Percentiles rank a stretch among this genome's conserved stretches.
Evolutionary conservation across 148 eudicot genomes (phyloP).

Genomic region (Cornus florida): DNA sequence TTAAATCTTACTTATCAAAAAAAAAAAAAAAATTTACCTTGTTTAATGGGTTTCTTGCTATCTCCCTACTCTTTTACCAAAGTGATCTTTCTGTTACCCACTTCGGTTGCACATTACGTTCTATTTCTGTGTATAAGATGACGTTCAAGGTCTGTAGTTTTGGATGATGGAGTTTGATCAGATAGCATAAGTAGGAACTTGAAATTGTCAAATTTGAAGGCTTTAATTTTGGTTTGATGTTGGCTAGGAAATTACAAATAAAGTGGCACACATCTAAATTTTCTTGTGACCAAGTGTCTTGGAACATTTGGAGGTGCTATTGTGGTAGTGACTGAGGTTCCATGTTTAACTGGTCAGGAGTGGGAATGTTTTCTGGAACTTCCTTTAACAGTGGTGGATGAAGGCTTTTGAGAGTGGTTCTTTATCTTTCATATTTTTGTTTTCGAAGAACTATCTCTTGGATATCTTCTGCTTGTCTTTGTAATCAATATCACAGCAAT

Average conservation of each 20-base stretch:
- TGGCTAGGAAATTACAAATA: constrained; percentile 4
- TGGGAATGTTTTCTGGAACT: not conserved
- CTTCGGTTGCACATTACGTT: not conserved
- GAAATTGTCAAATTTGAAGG: not conserved
- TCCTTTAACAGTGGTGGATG: not conserved
- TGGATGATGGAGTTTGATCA: constrained; percentile 3
- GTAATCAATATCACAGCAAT: not conserved
- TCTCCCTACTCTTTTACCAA: no score
- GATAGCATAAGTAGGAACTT: not conserved
- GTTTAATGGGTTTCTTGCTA: not conserved
- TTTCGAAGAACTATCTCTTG: not conserved
- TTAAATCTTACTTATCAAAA: no score
- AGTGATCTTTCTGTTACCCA: not conserved
- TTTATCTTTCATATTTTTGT: not conserved
- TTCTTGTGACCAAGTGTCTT: not conserved
- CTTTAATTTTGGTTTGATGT: not conserved
- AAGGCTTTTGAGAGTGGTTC: not conserved
- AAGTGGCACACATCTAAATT: not conserved
- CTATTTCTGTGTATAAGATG: not conserved
- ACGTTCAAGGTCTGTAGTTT: not conserved
- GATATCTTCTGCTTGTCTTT: not conserved
- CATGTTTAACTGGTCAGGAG: not conserved
- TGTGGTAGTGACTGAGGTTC: not conserved
- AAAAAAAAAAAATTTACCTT: no score
- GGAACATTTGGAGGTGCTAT: not conserved